Evolutionary conservation across 1,284 basidiomycete genomes (phyloP), one percentile per base, ranked within the genome.

Genomic region (Somion occarium): DNA sequence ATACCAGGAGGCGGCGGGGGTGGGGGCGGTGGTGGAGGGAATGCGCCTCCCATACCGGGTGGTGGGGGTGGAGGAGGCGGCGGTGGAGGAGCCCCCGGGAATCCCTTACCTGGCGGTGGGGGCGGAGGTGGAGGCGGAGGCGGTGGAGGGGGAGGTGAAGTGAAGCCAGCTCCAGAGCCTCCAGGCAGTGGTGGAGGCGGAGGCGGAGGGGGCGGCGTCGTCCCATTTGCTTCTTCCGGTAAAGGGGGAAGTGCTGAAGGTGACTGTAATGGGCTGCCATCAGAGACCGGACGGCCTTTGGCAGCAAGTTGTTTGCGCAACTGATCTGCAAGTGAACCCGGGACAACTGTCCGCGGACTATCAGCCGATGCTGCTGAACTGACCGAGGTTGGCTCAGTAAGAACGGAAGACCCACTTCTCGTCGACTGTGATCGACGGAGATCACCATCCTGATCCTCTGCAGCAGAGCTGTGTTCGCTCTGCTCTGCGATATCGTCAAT

Each of bases 301-400:
- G 72, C 63, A 12, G 74, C 68, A 37, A 83, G 70, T 30, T 79
- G 80, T 59, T 78, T 79, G 44, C 69, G 74, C 42, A 88, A 73
- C 60, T 85, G 76, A 42, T 86, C 83, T 24, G 81, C 76, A 44
- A 85, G 71, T 0, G 79, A 74, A 18, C 73, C 75, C 43, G 74
- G 70, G 25, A 68, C 68, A 42, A 70, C 63, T 47, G 64, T 60
- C 30, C 67, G 65, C 44, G 61, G 53, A 49, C 64, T 64, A 23
- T 71, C 69, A 19, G 61, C 58, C 46, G 69, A 73, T 27, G 60
- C 62, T 38, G 69, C 68, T 41, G 82, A 82, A 53, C 73, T 75
- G 46, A 80, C 68, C 38, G 85, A 85, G 15, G 83, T 85, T 23
- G 74, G 78, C 54, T 80, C 72, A 11, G 72, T 75, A 12, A 70